Evolutionary conservation across 1,284 basidiomycete species (phyloP), one percentile per base, ranked within the genome.

Genomic region (Gomphus bonarii): DNA sequence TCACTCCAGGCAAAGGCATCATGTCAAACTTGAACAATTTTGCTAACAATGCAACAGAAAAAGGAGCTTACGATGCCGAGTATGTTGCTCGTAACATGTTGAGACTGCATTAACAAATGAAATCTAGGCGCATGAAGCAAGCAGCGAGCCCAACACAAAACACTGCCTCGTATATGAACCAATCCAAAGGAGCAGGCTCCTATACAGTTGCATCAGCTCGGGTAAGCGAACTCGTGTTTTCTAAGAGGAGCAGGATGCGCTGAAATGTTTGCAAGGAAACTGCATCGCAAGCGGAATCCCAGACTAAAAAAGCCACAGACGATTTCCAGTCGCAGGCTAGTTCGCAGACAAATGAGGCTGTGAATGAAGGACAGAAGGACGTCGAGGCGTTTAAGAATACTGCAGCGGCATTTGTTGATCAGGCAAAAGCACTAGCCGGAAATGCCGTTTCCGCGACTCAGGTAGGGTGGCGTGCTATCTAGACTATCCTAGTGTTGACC

Each of bases 361-460:
- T 78, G 14, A 69, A 70, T 0, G 72, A 85, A 64, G 82, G 82
- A 3, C 70, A 78, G 61, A 65, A 67, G 7, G 75, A 79, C 59
- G 70, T 84, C 3, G 70, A 75, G 14, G 67, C 68, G 11, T 73
- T 72, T 0, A 75, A 75, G 61, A 72, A 69, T 2, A 62, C 72
- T 3, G 73, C 74, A 31, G 70, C 69, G 43, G 71, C 68, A 0
- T 81, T 80, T 62, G 66, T 83, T 4, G 75, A 79, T 20, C 76
- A 80, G 62, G 80, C 76, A 3, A 82, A 78, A 67, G 66, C 65
- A 16, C 53, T 79, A 2, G 79, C 76, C 0, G 67, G 67, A 8
- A 70, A 64, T 52, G 77, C 75, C 0, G 59, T 80, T 6, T 66
- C 73, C n/a, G 75, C 78, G 46, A 80, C 78, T 16, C 76, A 79